Conservation (phyloP, 108 stramenopile genomes). For the Nitzschia inconspicua region DNA sequence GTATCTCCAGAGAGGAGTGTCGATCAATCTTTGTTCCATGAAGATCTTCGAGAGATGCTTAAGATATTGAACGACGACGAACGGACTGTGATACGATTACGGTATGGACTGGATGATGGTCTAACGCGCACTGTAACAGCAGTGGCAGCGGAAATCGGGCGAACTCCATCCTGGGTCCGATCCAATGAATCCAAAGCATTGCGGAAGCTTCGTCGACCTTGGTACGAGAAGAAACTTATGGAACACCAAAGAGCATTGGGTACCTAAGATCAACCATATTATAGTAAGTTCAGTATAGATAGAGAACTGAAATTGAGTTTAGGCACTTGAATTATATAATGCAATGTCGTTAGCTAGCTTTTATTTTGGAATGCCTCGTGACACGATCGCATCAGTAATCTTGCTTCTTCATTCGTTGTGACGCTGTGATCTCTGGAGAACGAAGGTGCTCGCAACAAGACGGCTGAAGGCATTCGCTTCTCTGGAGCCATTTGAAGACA, state of each 20-base stretch:
- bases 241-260: slow-evolving; percentile 75
- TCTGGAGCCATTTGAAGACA: slow-evolving; percentile 41
- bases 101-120: slow-evolving; percentile 86
- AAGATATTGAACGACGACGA: slow-evolving; percentile 75
- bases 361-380: background rate
- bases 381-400: background rate
- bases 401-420: background rate
- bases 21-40: slow-evolving; percentile 71
- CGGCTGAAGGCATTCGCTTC: slow-evolving; percentile 4
- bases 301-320: no score
- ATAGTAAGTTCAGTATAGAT: background rate
- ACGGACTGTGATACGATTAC: slow-evolving; percentile 56
- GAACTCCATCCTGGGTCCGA: slow-evolving; percentile 82
- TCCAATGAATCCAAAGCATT: slow-evolving; percentile 86
- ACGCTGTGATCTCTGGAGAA: background rate
- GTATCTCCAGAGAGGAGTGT: slow-evolving; percentile 56
- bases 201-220: slow-evolving; percentile 81
- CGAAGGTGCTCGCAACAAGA: slow-evolving; percentile 3
- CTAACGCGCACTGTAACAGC: slow-evolving; percentile 82
- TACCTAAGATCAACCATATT: background rate
- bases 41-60: slow-evolving; percentile 81
- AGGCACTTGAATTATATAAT: slow-evolving; percentile 8
- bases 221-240: slow-evolving; percentile 87
- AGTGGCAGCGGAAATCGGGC: slow-evolving; percentile 75
- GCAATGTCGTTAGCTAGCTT: background rate